Base-by-base conservation (phyloP, 176 grass and related monocot genomes). In the Secale cereale region DNA sequence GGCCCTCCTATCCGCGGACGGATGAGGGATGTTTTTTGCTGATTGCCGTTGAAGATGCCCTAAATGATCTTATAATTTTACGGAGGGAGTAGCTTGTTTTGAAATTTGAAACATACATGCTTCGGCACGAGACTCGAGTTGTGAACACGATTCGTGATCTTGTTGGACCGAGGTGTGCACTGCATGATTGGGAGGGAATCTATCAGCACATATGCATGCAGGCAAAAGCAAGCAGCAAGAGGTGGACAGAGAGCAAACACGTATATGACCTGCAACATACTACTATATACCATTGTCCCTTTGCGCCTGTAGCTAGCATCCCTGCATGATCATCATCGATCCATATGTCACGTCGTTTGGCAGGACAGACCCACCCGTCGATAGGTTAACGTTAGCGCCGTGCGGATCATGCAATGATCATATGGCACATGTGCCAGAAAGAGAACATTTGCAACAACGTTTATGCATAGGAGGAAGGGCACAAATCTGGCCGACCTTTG, bases 401-500 rank as follows among this genome's bases (percentile, higher is more conserved):
- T 76, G 39, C 25, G 14, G 48, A 61, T 28, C 20, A 69, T 26
- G 14, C 26, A 46, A 31, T 22, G 45, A 67, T 40, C 80, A 72
- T 71, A 76, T 16, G 29, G 36, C 36, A 41, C 22, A 71, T 40
- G 35, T 37, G 65, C 3, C 65, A 52, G 78, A 39, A 59, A 33
- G 52, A 39, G 78, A 59, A 89, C 77, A 43, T 65, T 23, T 78
- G 79, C 67, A 36, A 33, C 10, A 25, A 39, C 68, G 10, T 52
- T 35, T 0, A 48, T 37, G 66, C 32, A 65, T 17, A 12, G 63
- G 40, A 70, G 54, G 57, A 82, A 78, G 33, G 54, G 73, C 48
- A 90, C 88, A 90, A 90, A 90, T 81, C 52, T 71, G 22, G 65
- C 83, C 83, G 79, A 90, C 86, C 78, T 22, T 65, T n/a, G 79